Evolutionary conservation across 805 yeast genomes (phyloP), one percentile per base, ranked within the genome.

Genomic region (Candida loeiensis): DNA sequence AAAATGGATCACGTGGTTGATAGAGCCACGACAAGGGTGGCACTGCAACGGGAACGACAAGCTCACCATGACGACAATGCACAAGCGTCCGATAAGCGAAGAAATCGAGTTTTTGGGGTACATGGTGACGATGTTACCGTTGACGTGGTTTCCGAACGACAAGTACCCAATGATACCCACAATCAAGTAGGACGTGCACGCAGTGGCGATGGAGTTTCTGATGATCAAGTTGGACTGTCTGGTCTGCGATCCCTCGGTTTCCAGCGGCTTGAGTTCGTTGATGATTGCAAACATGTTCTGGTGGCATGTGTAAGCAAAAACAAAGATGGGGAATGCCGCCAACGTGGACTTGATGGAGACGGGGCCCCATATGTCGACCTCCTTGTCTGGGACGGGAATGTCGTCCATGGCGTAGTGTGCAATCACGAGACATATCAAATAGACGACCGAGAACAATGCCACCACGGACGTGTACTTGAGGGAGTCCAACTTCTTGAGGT

Each of bases 261-360:
- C 71, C 49, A 50, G 51, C n/a, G 65, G 62, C 39, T 58, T 49
- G 46, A 84, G 64, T 58, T 85, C 95, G 53, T 82, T 80, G 52
- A 82, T 76, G 38, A 85, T 82, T 7, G 88, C 80, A 56, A 81
- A 83, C 71, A 85, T 77, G 59, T 84, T 85, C 64, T 85, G 91
- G 44, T 84, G 84, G 37, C 93, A 88, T 1, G 91, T 84, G 59
- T 75, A 85, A 1, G 95, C 93, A 60, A 85, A 82, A 11, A 85
- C 81, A 26, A 85, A 74, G 41, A 85, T 81, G 18, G 86, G 84
- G 51, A 85, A 80, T 6, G 88, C 78, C 17, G 83, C 72, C 43
- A 82, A 62, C 53, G 58, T 73, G 48, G 34, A 60, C 55, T 51
- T 58, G 49, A 60, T 42, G 4, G 56, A 61, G 19, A 66, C 69